Evolutionary conservation across 1,284 basidiomycete genomes (phyloP), one percentile per base, ranked within the genome.

Genomic region (Cryptococcus sp.): DNA sequence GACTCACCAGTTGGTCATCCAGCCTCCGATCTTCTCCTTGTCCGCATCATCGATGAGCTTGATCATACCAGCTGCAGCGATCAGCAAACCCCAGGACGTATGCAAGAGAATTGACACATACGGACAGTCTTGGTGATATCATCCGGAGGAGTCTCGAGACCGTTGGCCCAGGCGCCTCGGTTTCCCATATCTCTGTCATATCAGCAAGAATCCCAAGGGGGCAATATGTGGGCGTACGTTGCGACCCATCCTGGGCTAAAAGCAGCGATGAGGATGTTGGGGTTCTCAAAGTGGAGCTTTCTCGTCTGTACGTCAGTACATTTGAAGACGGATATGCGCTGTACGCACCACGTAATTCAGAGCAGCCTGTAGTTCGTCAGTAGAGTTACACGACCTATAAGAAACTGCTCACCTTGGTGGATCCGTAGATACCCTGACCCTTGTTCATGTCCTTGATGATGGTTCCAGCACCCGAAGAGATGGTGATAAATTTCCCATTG

Each of bases 171-270:
- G 6, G 35, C 45, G 9, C 56, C 52, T 21, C 41, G 42, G 43
- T 41, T 49, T n/a, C 52, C 53, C 56, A 54, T 57, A 7, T 54
- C 52, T 3, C 52, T 57, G 43, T 11, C 5, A 4, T 14, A 21
- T 41, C 12, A 41, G 24, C 38, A 9, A 33, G 21, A 19, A 19
- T 4, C 18, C 12, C n/a, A 14, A 10, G 11, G 9, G 6, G 37
- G 14, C 22, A 28, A 22, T 19, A 21, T 5, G 19, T 7, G 3
- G 26, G 47, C 56, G 33, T 35, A 58, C 57, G 57, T 58, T 33
- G 47, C 33, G 3, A 58, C 51, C 51, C 54, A 56, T 1, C 57
- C 57, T 1, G 57, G 57, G 36, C 48, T 51, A 11, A 58, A 35
- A 10, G 51, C 39, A 2, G 53, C 26, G 19, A 51, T 38, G 18